Evolutionary conservation across 2,329 filamentous ascomycete species (phyloP), one percentile per base, ranked within the genome.

Genomic region (Xenosphaeropsis pyriputrescens): DNA sequence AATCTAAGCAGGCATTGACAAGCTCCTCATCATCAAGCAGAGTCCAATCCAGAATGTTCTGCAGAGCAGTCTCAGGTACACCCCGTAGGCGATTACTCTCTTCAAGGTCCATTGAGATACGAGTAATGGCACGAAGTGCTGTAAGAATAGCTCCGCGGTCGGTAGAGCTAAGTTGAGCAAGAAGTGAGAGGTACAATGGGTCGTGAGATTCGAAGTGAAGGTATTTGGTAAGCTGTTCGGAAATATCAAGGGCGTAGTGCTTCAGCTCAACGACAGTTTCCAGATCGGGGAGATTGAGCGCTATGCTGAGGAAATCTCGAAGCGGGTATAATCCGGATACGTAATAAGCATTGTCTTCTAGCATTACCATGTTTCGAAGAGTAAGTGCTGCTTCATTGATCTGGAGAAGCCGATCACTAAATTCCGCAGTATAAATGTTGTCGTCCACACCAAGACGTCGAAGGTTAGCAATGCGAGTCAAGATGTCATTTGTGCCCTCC

Each of bases 341-440:
- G 54, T 86, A 91, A 17, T 70, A 62, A 0, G 89, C 89, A 53
- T 98, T 98, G 44, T 94, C 86, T 16, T 79, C 74, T 15, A 95
- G 65, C 58, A 93, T 83, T n/a, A 88, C 79, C 86, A 98, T 95
- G 56, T 98, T 98, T 37, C 91, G 76, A 32, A 96, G 67, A 14
- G 93, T 88, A 34, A 96, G 64, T 15, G 81, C 78, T 2, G 91
- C 86, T 57, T 96, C 88, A 17, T 81, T 89, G 43, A 93, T 70
- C 45, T 85, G 73, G 11, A 82, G 72, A 42, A 96, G 66, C 32
- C 71, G 65, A 44, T 86, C 77, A 12, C 73, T 68, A 46, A 82
- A 84, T 5, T 77, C 68, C 19, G 75, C 74, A 0, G 85, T 74
- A 44, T 88, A 73, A 18, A 95, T 66, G 29, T 67, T 67, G 49